These are phyloP conservation scores for Nicotiana obtusifolia DNA, from an alignment of 257 asterid species.

Conservation along the genomic window DNA sequence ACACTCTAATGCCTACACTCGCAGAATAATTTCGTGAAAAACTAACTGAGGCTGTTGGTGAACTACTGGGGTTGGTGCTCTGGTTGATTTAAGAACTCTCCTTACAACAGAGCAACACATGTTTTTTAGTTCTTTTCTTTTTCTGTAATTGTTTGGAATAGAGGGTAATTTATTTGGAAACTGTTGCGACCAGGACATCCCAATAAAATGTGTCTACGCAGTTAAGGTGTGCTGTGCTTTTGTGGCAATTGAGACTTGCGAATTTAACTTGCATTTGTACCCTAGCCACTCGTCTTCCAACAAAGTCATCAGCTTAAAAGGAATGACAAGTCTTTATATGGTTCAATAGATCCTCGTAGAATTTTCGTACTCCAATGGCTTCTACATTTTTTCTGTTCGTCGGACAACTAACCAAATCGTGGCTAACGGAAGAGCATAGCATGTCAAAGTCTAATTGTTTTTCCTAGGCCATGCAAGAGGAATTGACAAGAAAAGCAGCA, in stretches of 20 bases:
- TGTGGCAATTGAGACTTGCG: not conserved
- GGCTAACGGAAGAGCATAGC: not conserved
- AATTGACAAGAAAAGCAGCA: constrained; percentile 36
- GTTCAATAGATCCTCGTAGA: not conserved
- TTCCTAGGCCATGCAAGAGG: constrained; percentile 51
- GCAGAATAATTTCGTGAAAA: not conserved
- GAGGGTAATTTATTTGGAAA: not conserved
- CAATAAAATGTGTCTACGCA: no score
- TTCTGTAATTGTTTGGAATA: not conserved
- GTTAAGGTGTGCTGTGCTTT: no score
- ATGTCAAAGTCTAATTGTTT: not conserved
- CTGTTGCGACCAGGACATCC: not conserved
- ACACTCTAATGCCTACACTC: not conserved
- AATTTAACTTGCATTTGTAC: not conserved
- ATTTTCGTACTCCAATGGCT: not conserved
- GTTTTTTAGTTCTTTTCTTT: not conserved
- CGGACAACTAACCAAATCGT: not conserved
- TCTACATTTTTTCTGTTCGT: not conserved
- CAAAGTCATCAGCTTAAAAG: not conserved
- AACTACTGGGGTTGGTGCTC: not conserved
- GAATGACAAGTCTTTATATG: not conserved
- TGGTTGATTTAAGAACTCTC: not conserved
- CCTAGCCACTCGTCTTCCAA: not conserved
- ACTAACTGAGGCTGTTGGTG: not conserved
- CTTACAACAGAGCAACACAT: not conserved